phyloP scores from a whole-genome alignment of 2,329 filamentous ascomycete species.

The Myriangium duriaei region DNA sequence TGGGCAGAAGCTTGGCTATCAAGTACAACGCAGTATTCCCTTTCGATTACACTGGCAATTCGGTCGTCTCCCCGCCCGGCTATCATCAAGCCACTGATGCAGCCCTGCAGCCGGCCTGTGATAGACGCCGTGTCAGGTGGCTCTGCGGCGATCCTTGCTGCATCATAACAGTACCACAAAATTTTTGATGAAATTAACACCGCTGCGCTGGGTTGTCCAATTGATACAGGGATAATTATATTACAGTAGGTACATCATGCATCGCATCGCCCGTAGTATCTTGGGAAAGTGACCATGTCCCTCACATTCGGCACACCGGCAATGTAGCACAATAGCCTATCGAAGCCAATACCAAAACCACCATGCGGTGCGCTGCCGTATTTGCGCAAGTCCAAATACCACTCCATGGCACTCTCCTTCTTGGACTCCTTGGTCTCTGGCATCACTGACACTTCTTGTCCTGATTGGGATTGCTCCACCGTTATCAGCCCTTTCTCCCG shows the following conservation, averaged over 20 bases:
- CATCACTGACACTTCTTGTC: constrained; percentile 5
- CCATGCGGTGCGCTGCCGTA: constrained; percentile 90
- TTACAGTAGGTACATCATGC: constrained; percentile 23
- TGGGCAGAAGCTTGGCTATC: too few species aligned
- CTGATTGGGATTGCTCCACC: constrained; percentile 9
- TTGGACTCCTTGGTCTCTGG: constrained; percentile 1
- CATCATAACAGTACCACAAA: too few species aligned
- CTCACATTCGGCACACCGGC: constrained; percentile 69
- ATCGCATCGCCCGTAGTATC: constrained; percentile 49
- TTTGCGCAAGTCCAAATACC: constrained; percentile 78
- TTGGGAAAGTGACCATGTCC: constrained; percentile 76
- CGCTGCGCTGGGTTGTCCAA: too few species aligned
- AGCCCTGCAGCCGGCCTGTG: too few species aligned
- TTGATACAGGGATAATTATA: too few species aligned
- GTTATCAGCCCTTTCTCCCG: constrained; percentile 46
- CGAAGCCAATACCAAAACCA: constrained; percentile 82
- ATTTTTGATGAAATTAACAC: too few species aligned
- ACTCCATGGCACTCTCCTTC: constrained; percentile 42
- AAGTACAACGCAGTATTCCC: too few species aligned
- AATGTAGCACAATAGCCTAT: constrained; percentile 73
- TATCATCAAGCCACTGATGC: too few species aligned
- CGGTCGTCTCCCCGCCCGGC: too few species aligned
- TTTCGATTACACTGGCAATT: too few species aligned
- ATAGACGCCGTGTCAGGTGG: too few species aligned
- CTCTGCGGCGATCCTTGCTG: too few species aligned